These are phyloP conservation scores for Podospora didyma DNA, from an alignment of 495 filamentous ascomycete species.

Conservation along the genomic window DNA sequence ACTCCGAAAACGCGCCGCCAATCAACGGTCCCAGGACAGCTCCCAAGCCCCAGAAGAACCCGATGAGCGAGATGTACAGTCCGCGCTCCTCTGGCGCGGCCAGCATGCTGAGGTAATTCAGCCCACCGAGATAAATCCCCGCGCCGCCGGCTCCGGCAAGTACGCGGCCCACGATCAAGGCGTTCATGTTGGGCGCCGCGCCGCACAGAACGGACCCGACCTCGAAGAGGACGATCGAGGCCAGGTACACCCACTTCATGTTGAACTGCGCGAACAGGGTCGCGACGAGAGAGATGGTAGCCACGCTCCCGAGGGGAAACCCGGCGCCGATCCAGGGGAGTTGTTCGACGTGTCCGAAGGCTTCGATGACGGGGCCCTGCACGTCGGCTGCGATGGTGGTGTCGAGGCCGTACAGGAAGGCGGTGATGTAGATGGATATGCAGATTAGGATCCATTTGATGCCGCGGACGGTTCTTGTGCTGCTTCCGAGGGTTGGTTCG, in stretches of 20 bases:
- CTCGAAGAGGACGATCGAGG: conserved; percentile 41
- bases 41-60: conserved; percentile 32
- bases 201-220: conserved; percentile 53
- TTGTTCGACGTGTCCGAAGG: conserved; percentile 48
- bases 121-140: conserved; percentile 35
- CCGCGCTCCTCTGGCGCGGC: conserved; percentile 40
- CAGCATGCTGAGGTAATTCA: conserved; percentile 50
- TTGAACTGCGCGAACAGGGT: conserved; percentile 12
- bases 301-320: conserved; percentile 48
- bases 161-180: conserved; percentile 55
- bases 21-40: conserved; percentile 38
- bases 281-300: conserved; percentile 46
- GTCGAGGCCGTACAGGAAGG: conserved; percentile 56
- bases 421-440: conserved; percentile 41
- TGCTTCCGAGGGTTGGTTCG: background rate
- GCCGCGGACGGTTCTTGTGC: conserved; percentile 7
- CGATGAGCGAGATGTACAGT: conserved; percentile 30
- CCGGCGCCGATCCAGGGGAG: conserved; percentile 55
- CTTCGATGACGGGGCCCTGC: conserved; percentile 48
- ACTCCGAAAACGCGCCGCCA: conserved; percentile 50
- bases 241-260: conserved; percentile 38
- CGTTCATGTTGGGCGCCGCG: conserved; percentile 48
- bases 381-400: conserved; percentile 61
- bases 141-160: conserved; percentile 49
- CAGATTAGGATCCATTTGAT: conserved; percentile 42